These are phyloP conservation scores for Amylocystis lapponica DNA, from an alignment of 768 basidiomycete genomes.

Conservation along the genomic window DNA sequence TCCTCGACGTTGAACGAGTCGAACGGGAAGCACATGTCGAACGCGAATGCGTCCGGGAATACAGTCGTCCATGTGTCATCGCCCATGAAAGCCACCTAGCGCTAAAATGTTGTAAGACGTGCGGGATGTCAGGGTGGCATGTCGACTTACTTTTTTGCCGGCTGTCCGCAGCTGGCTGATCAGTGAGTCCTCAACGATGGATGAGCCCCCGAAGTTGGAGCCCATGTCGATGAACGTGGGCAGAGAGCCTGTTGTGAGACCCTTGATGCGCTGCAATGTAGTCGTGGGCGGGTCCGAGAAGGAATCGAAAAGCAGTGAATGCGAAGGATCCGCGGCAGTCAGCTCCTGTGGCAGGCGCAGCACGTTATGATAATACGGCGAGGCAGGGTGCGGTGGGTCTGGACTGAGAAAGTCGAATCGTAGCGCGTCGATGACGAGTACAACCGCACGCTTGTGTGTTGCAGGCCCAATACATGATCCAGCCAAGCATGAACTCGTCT, in stretches of 20 bases:
- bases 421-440: conserved; percentile 88
- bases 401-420: conserved; percentile 91
- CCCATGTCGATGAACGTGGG: conserved; percentile 96
- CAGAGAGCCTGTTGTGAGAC: conserved; percentile 88
- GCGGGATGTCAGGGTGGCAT: conserved; percentile 1
- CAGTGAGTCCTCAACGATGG: conserved; percentile 84
- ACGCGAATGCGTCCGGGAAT: conserved; percentile 71
- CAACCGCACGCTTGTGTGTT: conserved; percentile 73
- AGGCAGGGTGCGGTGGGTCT: conserved; percentile 52
- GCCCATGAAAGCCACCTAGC: conserved; percentile 83
- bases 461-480: conserved; percentile 43
- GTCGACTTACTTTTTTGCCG: conserved; percentile 50
- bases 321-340: conserved; percentile 51
- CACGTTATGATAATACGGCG: conserved; percentile 75
- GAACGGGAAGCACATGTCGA: conserved; percentile 75
- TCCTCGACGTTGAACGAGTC: conserved; percentile 99
- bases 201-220: conserved; percentile 83
- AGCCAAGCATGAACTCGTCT: conserved; percentile 40
- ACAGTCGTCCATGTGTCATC: conserved; percentile 96
- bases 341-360: conserved; percentile 75
- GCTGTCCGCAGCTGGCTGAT: conserved; percentile 61
- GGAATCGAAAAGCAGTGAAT: conserved; percentile 84
- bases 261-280: conserved; percentile 93
- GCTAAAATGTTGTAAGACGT: conserved; percentile 17
- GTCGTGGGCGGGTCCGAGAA: conserved; percentile 94